Base-by-base conservation (phyloP, 768 basidiomycete genomes). In the Russula vinacea region DNA sequence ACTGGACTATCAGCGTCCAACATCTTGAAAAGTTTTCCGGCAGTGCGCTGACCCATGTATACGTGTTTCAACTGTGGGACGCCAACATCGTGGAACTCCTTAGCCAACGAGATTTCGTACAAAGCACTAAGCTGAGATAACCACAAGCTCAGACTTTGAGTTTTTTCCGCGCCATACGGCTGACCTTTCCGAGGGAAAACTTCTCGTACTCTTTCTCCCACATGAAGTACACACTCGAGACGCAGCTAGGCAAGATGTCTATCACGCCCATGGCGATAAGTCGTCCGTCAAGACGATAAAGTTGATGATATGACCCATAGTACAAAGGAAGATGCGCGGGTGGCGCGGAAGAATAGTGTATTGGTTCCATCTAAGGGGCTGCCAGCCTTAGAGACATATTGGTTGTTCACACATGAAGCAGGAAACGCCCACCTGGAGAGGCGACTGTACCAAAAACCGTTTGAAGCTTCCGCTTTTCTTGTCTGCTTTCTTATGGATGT, bases 301-400 rank as follows among this genome's bases (percentile, higher is more conserved):
- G 76, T 69, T 94, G 93, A 71, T 98, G 96, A 74, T 93, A 92
- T 26, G 92, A 89, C n/a, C 96, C 96, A 74, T 93, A 98, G 17
- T 83, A 75, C n/a, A 64, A 71, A 0, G 94, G 94, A 11, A 96
- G 79, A 70, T 88, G 81, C 3, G 65, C 62, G 19, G 86, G 83
- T 0, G 80, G 80, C 0, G 73, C 56, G 1, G 71, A 74, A 6
- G 75, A 62, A 72, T 89, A 93, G 17, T 79, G 80, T 68, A 90
- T 94, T 26, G 80, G 76, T 70, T 84, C 81, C 60, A 69, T 59
- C 91, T 92, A 64, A 40, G 62, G 9, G 22, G 39, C 24, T 13
- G 22, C 29, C 37, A 16, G 14, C n/a, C 24, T 47, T 22, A 60
- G 42, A 13, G 42, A 13, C 39, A 50, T 37, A 47, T 19, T 3